Conservation (phyloP, 768 basidiomycete genomes). For the Mycena leptocephala region DNA sequence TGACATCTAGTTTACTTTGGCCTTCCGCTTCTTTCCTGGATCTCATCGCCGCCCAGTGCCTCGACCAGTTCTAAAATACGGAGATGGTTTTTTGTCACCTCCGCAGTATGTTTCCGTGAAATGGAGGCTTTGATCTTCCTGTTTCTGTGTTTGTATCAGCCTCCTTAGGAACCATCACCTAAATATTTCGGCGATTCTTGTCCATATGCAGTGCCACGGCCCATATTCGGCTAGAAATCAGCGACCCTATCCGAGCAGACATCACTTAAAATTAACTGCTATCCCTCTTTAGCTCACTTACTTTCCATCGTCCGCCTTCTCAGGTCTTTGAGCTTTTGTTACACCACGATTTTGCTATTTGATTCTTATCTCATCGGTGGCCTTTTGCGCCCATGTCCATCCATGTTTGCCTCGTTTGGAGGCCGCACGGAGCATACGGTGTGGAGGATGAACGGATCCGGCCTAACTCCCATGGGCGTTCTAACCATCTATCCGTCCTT, state of each 20-base stretch:
- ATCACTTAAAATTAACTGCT: constrained; percentile 12
- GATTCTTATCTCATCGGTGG: constrained; percentile 18
- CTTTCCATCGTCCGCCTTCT: neutral
- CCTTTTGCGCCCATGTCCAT: neutral
- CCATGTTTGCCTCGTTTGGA: neutral
- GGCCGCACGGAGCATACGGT: constrained; percentile 19
- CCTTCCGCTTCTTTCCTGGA: constrained; percentile 2
- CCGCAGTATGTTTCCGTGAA: no score
- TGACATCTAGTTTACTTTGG: constrained; percentile 11
- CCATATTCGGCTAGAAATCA: neutral
- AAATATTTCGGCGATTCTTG: constrained; percentile 7
- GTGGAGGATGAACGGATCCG: neutral
- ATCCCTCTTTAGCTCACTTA: neutral
- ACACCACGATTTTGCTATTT: constrained; percentile 11
- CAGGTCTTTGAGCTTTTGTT: neutral
- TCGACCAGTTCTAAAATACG: neutral
- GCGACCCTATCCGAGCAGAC: constrained; percentile 2
- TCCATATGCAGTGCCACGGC: neutral
- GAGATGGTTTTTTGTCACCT: neutral
- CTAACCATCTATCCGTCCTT: neutral
- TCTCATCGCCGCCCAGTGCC: constrained; percentile 1
- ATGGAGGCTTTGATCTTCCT: neutral
- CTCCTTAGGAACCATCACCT: neutral
- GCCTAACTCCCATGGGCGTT: constrained; percentile 8
- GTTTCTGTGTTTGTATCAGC: neutral